A percentile compares a stretch with the other conserved stretches of the same genome.
These are phyloP conservation scores for Jatropha multifida DNA, from an alignment of 441 rosid genomes.

Conservation along the genomic window DNA sequence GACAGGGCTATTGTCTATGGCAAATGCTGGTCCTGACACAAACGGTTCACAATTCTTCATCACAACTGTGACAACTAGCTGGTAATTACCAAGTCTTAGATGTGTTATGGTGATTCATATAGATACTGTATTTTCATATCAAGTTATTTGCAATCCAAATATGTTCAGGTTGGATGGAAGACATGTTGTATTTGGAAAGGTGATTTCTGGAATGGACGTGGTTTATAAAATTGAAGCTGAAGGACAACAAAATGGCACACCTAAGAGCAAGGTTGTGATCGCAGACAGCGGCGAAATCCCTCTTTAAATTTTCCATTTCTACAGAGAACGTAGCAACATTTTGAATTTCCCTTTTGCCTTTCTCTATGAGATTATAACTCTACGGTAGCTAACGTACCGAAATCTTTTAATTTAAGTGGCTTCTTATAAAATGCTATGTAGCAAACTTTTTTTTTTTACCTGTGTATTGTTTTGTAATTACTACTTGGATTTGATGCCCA, in stretches of 20 bases:
- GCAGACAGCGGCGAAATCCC: conserved; percentile 88
- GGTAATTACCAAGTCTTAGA: conserved; percentile 40
- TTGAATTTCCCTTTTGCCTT: not conserved
- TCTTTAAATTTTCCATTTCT: conserved; percentile 26
- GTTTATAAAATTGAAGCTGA: conserved; percentile 84
- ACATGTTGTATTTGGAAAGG: conserved; percentile 91
- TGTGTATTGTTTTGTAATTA: no score
- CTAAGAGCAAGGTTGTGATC: conserved; percentile 73
- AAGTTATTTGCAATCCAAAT: not conserved
- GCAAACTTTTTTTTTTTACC: not conserved
- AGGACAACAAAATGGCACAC: conserved; percentile 73
- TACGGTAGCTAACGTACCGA: not conserved
- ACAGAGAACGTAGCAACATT: no score
- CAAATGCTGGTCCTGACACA: conserved; percentile 83
- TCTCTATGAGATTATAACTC: not conserved
- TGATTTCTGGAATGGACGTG: conserved; percentile 90
- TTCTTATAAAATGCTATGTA: not conserved
- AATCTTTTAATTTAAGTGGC: conserved; percentile 1
- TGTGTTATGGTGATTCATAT: no score
- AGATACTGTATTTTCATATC: no score
- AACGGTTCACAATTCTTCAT: conserved; percentile 95
- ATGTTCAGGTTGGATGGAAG: conserved; percentile 78
- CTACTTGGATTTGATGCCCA: no score
- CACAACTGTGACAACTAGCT: conserved; percentile 76
- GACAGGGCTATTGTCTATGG: conserved; percentile 82